A percentile compares a stretch with the other conserved stretches of the same genome.
Evolutionary conservation across 1,139 yeast species (phyloP).

Genomic region (Candida sojae): DNA sequence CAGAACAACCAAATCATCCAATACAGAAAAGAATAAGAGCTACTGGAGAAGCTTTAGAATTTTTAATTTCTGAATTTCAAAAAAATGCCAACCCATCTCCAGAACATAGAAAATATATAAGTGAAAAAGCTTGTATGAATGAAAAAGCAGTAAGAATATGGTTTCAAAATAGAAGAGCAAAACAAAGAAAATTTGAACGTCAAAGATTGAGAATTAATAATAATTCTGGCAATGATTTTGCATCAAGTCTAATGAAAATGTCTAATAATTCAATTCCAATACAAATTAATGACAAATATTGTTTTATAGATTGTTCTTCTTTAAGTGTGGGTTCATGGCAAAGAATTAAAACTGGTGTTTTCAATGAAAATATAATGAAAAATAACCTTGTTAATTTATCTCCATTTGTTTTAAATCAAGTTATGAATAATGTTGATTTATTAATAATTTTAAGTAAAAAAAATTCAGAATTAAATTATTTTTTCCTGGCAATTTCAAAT

Average conservation of each 20-base stretch:
- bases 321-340: conserved; percentile 81
- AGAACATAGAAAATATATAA: conserved; percentile 67
- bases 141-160: conserved; percentile 92
- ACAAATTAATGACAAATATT: conserved; percentile 64
- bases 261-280: conserved; percentile 35
- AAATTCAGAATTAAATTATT: conserved; percentile 71
- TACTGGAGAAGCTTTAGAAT: conserved; percentile 77
- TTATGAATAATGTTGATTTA: conserved; percentile 69
- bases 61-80: conserved; percentile 69
- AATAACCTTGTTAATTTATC: conserved; percentile 59
- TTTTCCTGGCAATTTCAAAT: conserved; percentile 69
- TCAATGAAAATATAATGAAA: conserved; percentile 41
- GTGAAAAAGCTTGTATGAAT: conserved; percentile 79
- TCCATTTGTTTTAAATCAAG: conserved; percentile 61
- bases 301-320: conserved; percentile 65
- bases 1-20: neutral
- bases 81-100: conserved; percentile 72
- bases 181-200: conserved; percentile 58
- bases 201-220: conserved; percentile 26
- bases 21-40: conserved; percentile 56
- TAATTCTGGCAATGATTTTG: neutral
- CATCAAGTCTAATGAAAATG: neutral
- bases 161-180: conserved; percentile 93
- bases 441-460: conserved; percentile 67
- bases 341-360: conserved; percentile 64